Conservation (phyloP, 2,329 filamentous ascomycete species). For the Aspergillus fumigatus region DNA sequence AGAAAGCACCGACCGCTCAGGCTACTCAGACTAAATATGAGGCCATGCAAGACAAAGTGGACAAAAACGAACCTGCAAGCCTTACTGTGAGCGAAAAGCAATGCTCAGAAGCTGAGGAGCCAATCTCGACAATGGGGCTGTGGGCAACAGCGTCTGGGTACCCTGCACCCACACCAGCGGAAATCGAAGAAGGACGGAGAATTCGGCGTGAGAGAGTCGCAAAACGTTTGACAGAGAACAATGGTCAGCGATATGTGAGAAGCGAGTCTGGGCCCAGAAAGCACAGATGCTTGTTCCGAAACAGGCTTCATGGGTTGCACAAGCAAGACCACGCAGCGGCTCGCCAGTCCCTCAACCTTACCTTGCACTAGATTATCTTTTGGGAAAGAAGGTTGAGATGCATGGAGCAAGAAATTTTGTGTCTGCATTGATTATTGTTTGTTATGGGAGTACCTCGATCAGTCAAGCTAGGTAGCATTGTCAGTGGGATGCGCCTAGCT, state of each 20-base stretch:
- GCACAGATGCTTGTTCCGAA: background rate
- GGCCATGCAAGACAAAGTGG: background rate
- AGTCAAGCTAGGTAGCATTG: background rate
- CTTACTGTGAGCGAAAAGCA: background rate
- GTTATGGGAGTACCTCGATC: no score
- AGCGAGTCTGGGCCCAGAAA: background rate
- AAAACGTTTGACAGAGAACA: background rate
- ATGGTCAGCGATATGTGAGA: background rate
- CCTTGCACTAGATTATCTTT: background rate
- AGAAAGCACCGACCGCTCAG: background rate
- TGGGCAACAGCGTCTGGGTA: background rate
- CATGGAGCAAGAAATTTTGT: background rate
- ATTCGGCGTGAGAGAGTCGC: slow-evolving; percentile 1
- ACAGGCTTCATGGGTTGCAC: background rate
- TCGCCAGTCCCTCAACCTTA: background rate
- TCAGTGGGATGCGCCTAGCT: background rate
- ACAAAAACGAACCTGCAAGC: background rate
- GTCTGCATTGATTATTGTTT: background rate
- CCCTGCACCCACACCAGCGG: background rate
- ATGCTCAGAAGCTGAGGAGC: background rate
- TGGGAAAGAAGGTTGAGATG: background rate
- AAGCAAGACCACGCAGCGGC: background rate
- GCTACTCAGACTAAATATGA: background rate
- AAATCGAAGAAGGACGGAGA: slow-evolving; percentile 3
- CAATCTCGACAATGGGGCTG: background rate